These are phyloP conservation scores for Globomyces sp. DNA, from an alignment of 371 early-diverging fungal genomes.

Conservation along the genomic window DNA sequence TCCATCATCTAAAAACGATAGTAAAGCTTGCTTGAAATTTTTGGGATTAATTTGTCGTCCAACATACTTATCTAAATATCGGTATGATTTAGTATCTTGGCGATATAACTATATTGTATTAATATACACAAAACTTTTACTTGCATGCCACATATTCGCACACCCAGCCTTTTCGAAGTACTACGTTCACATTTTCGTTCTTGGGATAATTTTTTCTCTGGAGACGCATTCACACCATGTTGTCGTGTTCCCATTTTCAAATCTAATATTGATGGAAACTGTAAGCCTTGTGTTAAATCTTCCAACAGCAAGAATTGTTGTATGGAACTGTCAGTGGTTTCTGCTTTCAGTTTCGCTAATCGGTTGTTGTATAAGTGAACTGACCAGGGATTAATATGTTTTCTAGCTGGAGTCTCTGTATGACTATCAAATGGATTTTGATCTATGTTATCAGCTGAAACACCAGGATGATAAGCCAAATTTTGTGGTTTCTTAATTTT, in stretches of 20 bases:
- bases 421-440: background rate
- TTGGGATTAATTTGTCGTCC: conserved; percentile 78
- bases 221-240: conserved; percentile 84
- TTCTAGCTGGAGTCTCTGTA: background rate
- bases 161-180: conserved; percentile 87
- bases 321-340: conserved; percentile 39
- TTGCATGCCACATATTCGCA: conserved; percentile 97
- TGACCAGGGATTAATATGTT: conserved; percentile 58
- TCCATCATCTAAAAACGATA: conserved; percentile 75
- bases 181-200: conserved; percentile 85
- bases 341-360: conserved; percentile 38
- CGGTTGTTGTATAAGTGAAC: conserved; percentile 49
- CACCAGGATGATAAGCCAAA: background rate
- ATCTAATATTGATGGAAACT: conserved; percentile 88
- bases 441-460: background rate
- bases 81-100: conserved; percentile 55
- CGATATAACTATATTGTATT: conserved; percentile 70
- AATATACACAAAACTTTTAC: conserved; percentile 40
- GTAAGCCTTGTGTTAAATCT: conserved; percentile 81
- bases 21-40: conserved; percentile 70
- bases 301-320: conserved; percentile 83
- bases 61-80: conserved; percentile 89
- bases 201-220: conserved; percentile 80
- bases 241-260: conserved; percentile 98
- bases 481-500: background rate